Percentiles rank a stretch among this genome's conserved stretches.
Evolutionary conservation across 192 early-diverging fungal genomes (phyloP).

Genomic region (Pecoramyces ruminantium): DNA sequence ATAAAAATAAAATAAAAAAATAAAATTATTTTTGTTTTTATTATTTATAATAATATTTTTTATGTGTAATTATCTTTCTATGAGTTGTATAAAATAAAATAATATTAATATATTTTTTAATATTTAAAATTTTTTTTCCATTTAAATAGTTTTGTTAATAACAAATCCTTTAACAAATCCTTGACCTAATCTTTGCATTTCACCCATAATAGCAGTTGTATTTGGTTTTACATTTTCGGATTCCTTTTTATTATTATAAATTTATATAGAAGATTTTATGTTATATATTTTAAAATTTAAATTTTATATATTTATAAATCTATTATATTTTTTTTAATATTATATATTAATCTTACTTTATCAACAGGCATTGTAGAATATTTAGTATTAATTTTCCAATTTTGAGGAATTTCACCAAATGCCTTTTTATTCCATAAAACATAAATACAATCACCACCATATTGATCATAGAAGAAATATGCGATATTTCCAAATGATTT

Average conservation of each 20-base stretch:
- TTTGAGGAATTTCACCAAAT: conserved; percentile 17
- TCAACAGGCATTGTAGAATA: conserved; percentile 36
- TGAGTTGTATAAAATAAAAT: too few species aligned
- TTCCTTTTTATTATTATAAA: too few species aligned
- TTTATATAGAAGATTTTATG: too few species aligned
- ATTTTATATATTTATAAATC: not conserved
- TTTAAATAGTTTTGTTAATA: not conserved
- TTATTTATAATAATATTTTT: too few species aligned
- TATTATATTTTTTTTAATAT: too few species aligned
- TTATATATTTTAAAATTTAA: too few species aligned
- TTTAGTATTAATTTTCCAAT: conserved; percentile 45
- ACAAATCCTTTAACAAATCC: not conserved
- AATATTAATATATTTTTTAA: too few species aligned
- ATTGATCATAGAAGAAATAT: conserved; percentile 56
- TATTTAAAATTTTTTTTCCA: too few species aligned
- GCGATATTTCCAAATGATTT: conserved; percentile 36
- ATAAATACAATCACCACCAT: conserved; percentile 52
- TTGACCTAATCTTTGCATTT: not conserved
- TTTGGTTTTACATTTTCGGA: not conserved
- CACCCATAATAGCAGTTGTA: not conserved
- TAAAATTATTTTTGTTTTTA: too few species aligned
- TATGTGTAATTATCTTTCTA: too few species aligned
- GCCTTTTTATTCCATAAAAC: conserved; percentile 46
- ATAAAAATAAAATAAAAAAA: too few species aligned
- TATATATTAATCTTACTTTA: too few species aligned